A percentile compares a stretch with the other conserved stretches of the same genome.
Evolutionary conservation across 805 yeast genomes (phyloP).

Genomic region (Pachysolen tannophilus): DNA sequence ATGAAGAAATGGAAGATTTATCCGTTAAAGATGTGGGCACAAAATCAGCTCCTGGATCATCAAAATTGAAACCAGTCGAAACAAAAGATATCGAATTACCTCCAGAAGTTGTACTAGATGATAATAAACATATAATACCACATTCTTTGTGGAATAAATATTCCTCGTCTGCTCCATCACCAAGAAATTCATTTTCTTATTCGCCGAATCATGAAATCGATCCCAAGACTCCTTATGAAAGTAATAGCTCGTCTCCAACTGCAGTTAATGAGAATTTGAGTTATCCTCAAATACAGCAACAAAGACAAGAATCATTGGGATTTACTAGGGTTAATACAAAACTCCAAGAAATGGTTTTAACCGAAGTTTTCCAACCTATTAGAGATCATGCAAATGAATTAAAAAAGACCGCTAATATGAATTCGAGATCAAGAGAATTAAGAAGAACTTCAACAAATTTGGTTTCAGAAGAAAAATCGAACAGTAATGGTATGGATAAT

Average conservation of each 20-base stretch:
- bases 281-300: slow-evolving; percentile 5
- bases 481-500: no score
- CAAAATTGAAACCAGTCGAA: slow-evolving; percentile 3
- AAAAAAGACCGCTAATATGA: no score
- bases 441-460: background rate
- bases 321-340: slow-evolving; percentile 66
- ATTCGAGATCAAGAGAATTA: background rate
- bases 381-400: no score
- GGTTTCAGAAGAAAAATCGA: background rate
- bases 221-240: slow-evolving; percentile 8
- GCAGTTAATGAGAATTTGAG: no score
- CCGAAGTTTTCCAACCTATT: slow-evolving; percentile 63
- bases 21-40: background rate
- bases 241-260: slow-evolving; percentile 11
- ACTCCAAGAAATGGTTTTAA: slow-evolving; percentile 60
- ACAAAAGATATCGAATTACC: slow-evolving; percentile 25
- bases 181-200: slow-evolving; percentile 24
- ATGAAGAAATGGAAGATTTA: slow-evolving; percentile 6
- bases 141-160: slow-evolving; percentile 64
- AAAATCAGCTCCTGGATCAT: slow-evolving; percentile 9
- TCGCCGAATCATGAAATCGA: slow-evolving; percentile 2
- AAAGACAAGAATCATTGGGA: slow-evolving; percentile 26
- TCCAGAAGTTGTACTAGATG: slow-evolving; percentile 87
- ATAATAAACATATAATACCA: slow-evolving; percentile 88
- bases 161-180: slow-evolving; percentile 37